Evolutionary conservation across 2,329 filamentous ascomycete genomes (phyloP).

Genomic region (Bertia moriformis): DNA sequence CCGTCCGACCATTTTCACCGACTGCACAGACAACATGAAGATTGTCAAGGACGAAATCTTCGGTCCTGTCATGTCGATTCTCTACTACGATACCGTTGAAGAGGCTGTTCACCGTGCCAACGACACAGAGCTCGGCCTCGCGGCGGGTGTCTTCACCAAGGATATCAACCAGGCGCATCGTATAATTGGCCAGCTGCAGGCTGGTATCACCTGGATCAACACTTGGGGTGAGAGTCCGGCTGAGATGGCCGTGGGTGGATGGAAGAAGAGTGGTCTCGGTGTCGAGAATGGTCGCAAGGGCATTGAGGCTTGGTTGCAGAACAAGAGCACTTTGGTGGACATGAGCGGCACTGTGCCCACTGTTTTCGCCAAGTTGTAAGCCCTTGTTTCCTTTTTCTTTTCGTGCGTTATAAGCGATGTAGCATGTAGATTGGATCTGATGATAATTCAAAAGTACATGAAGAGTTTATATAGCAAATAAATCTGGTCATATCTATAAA

Average conservation of each 20-base stretch:
- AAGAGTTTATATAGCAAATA: too few species aligned
- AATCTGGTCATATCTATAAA: too few species aligned
- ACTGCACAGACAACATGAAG: conserved; percentile 71
- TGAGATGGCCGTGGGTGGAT: conserved; percentile 84
- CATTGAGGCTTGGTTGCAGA: conserved; percentile 68
- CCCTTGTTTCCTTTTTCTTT: too few species aligned
- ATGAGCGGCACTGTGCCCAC: conserved; percentile 57
- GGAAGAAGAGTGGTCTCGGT: conserved; percentile 80
- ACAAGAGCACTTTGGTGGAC: conserved; percentile 79
- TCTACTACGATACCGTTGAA: conserved; percentile 57
- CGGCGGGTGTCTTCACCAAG: conserved; percentile 69
- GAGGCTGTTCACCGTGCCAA: conserved; percentile 64
- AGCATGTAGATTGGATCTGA: neutral
- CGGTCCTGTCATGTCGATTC: conserved; percentile 71
- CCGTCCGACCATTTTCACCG: conserved; percentile 68
- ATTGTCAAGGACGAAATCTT: conserved; percentile 78
- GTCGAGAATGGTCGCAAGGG: conserved; percentile 75
- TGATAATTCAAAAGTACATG: neutral
- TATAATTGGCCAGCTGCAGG: conserved; percentile 57
- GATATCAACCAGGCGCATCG: conserved; percentile 62
- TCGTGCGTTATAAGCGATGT: conserved; percentile 1
- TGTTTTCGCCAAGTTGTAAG: conserved; percentile 58
- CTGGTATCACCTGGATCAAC: conserved; percentile 84
- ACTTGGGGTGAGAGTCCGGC: conserved; percentile 86
- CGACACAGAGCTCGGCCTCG: conserved; percentile 62